Percentiles rank a stretch among this genome's conserved stretches.
Evolutionary conservation across 192 early-diverging fungal genomes (phyloP).

Genomic region (Coemansia sp.): DNA sequence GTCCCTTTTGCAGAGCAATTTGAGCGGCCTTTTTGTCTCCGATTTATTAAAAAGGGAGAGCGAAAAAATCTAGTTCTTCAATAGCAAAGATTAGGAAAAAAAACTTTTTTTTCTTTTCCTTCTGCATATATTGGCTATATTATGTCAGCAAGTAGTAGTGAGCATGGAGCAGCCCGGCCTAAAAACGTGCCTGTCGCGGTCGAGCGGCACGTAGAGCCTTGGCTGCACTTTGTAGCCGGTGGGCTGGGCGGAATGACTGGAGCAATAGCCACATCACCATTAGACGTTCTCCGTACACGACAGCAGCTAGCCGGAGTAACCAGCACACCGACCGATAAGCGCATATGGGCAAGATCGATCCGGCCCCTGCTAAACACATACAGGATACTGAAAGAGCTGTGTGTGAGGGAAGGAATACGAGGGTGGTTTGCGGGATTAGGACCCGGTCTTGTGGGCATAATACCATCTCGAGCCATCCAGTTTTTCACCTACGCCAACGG

Average conservation of each 20-base stretch:
- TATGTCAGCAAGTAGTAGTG: too few relatives aligned
- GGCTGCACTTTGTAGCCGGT: constrained; percentile 51
- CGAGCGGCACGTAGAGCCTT: constrained; percentile 40
- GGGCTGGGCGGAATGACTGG: constrained; percentile 75
- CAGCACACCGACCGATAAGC: not conserved
- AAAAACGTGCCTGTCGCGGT: constrained; percentile 35
- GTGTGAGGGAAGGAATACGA: constrained; percentile 69
- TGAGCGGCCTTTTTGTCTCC: not conserved
- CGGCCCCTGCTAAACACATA: constrained; percentile 36
- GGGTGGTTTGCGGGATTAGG: constrained; percentile 95
- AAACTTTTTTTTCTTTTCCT: not conserved
- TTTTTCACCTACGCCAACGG: constrained; percentile 91
- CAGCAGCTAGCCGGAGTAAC: constrained; percentile 65
- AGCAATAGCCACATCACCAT: constrained; percentile 82
- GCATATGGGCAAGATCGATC: not conserved
- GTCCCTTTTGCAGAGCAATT: not conserved
- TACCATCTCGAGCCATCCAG: constrained; percentile 93
- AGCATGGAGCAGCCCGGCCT: not conserved
- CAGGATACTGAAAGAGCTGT: constrained; percentile 56
- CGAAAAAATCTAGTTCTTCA: too few relatives aligned
- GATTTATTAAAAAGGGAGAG: not conserved
- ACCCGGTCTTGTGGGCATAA: constrained; percentile 87
- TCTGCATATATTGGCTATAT: not conserved
- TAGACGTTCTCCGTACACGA: constrained; percentile 93
- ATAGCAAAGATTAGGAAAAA: too few relatives aligned